Conservation (phyloP, 768 basidiomycete species). For the Tephrocybe sp. region DNA sequence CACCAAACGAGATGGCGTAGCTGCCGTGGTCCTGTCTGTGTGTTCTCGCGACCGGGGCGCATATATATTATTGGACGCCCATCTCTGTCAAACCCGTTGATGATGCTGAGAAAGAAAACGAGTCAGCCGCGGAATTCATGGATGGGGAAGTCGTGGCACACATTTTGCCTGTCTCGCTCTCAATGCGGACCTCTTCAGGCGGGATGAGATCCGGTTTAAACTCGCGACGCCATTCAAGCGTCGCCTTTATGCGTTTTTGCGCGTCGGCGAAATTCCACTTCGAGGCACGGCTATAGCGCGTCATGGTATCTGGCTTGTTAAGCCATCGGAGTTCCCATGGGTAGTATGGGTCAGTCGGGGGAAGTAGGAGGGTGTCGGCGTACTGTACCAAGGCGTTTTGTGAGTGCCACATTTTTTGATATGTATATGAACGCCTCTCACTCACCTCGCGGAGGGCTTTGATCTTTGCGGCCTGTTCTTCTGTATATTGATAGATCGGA, state of each 20-base stretch:
- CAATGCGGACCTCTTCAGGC: constrained; percentile 78
- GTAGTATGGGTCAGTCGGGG: constrained; percentile 67
- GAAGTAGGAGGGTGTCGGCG: constrained; percentile 61
- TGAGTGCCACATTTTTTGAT: neutral
- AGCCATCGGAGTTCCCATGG: constrained; percentile 83
- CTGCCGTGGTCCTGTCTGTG: constrained; percentile 73
- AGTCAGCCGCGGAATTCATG: neutral
- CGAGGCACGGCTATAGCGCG: constrained; percentile 81
- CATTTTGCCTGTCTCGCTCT: constrained; percentile 90
- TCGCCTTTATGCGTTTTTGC: constrained; percentile 74
- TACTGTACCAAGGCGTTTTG: constrained; percentile 46
- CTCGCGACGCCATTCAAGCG: constrained; percentile 83
- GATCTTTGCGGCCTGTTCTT: constrained; percentile 61
- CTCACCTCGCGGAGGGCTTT: constrained; percentile 62
- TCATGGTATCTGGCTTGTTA: constrained; percentile 60
- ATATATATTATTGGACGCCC: constrained; percentile 89
- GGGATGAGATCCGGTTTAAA: constrained; percentile 83
- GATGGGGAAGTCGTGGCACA: constrained; percentile 31
- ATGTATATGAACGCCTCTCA: constrained; percentile 1
- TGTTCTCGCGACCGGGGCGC: constrained; percentile 87
- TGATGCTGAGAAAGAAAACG: constrained; percentile 44
- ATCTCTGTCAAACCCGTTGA: constrained; percentile 85
- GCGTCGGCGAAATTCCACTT: constrained; percentile 83
- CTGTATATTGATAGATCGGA: constrained; percentile 61
- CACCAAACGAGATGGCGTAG: constrained; percentile 86